Evolutionary conservation across 257 asterid species (phyloP).

Genomic region (Rubia yunnanensis): DNA sequence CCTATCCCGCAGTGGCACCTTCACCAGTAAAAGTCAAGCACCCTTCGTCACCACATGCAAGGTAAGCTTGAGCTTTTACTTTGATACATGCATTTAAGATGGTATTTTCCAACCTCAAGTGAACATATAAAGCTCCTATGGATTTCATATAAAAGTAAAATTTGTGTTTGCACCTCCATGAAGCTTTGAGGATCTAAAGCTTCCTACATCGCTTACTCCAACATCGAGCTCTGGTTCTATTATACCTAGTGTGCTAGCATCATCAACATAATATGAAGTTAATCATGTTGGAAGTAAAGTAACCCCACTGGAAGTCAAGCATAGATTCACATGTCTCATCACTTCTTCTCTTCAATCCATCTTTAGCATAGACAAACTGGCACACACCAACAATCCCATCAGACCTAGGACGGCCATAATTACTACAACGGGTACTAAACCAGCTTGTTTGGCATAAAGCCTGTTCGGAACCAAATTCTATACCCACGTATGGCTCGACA

Average conservation of each 20-base stretch:
- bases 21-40: too few species aligned
- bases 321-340: too few species aligned
- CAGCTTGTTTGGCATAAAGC: constrained; percentile 52
- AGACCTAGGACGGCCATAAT: constrained; percentile 29
- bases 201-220: too few species aligned
- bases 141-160: too few species aligned
- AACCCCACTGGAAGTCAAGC: too few species aligned
- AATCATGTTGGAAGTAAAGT: constrained; percentile 18
- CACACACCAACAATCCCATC: too few species aligned
- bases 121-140: neutral
- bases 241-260: constrained; percentile 39
- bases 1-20: too few species aligned
- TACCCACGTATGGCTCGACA: constrained; percentile 54
- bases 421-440: constrained; percentile 40
- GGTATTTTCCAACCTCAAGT: neutral
- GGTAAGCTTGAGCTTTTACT: too few species aligned
- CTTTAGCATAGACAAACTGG: too few species aligned
- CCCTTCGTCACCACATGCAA: too few species aligned
- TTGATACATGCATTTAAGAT: neutral
- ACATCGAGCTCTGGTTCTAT: too few species aligned
- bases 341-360: too few species aligned
- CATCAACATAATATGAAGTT: constrained; percentile 13
- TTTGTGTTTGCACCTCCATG: neutral
- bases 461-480: constrained; percentile 58
- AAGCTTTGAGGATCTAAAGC: constrained; percentile 57